phyloP scores from a whole-genome alignment of 192 early-diverging fungal genomes.

The Backusella psychrophila region DNA sequence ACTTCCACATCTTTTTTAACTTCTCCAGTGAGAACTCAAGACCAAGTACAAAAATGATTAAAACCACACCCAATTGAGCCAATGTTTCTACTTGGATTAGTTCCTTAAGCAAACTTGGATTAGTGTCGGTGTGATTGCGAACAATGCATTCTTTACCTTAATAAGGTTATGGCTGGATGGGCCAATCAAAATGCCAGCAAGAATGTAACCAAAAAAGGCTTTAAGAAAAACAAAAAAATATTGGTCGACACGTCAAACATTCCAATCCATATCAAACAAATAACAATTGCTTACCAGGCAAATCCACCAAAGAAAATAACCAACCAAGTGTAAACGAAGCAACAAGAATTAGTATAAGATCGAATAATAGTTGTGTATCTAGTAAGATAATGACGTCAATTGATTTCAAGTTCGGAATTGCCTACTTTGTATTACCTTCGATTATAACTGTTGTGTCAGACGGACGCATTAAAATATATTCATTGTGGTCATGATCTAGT shows the following conservation, averaged over 20 bases:
- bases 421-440: constrained; percentile 31
- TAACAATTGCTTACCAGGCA: constrained; percentile 12
- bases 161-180: constrained; percentile 45
- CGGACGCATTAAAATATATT: constrained; percentile 49
- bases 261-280: constrained; percentile 16
- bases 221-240: constrained; percentile 16
- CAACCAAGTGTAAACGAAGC: constrained; percentile 38
- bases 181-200: constrained; percentile 47
- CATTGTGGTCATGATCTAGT: constrained; percentile 52
- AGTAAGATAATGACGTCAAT: background rate
- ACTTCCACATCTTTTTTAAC: constrained; percentile 43
- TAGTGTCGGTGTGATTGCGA: background rate
- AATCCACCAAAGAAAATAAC: constrained; percentile 32
- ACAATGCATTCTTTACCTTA: constrained; percentile 29
- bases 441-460: constrained; percentile 42
- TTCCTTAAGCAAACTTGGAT: constrained; percentile 24
- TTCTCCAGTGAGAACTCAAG: constrained; percentile 57
- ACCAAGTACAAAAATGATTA: constrained; percentile 58
- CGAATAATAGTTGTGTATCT: constrained; percentile 42
- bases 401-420: background rate
- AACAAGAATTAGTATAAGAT: constrained; percentile 42
- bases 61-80: constrained; percentile 52
- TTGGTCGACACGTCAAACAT: constrained; percentile 31
- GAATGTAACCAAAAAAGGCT: constrained; percentile 58
- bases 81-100: constrained; percentile 54